Conservation (phyloP, 768 basidiomycete genomes). For the Macrolepiota albuminosa region DNA sequence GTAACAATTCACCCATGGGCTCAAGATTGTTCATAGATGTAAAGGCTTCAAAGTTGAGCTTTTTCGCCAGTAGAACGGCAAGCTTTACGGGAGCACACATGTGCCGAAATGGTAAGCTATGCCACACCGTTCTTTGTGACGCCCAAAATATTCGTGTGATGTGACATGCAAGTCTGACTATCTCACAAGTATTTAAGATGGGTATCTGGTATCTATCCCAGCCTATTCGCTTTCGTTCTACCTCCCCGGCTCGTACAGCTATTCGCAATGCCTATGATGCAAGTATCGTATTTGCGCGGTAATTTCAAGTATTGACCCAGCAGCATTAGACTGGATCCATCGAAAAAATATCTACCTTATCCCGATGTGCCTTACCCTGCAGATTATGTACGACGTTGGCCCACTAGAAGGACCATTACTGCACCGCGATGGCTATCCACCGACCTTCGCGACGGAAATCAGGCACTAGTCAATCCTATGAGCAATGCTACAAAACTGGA, state of each 20-base stretch:
- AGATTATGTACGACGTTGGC: conserved; percentile 62
- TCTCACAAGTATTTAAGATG: not conserved
- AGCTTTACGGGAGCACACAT: not conserved
- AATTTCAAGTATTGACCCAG: not conserved
- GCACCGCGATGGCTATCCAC: conserved; percentile 81
- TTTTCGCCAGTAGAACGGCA: not conserved
- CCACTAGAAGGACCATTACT: conserved; percentile 50
- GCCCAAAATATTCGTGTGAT: not conserved
- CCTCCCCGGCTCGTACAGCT: not conserved
- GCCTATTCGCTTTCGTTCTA: conserved; percentile 4
- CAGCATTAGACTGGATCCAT: conserved; percentile 51
- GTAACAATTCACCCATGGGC: not conserved
- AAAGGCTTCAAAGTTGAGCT: not conserved
- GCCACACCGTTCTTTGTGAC: not conserved
- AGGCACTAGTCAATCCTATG: conserved; percentile 82
- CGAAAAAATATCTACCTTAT: conserved; percentile 69
- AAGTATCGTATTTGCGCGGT: conserved; percentile 15
- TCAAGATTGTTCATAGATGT: not conserved
- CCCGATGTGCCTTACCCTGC: conserved; percentile 48
- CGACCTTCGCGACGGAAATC: conserved; percentile 82
- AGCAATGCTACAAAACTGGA: conserved; percentile 55
- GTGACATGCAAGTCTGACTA: not conserved
- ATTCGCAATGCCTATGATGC: conserved; percentile 43
- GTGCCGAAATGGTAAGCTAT: not conserved
- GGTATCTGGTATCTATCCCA: not conserved